Conservation (phyloP, 1,139 yeast genomes). For the Geotrichum fermentans region DNA sequence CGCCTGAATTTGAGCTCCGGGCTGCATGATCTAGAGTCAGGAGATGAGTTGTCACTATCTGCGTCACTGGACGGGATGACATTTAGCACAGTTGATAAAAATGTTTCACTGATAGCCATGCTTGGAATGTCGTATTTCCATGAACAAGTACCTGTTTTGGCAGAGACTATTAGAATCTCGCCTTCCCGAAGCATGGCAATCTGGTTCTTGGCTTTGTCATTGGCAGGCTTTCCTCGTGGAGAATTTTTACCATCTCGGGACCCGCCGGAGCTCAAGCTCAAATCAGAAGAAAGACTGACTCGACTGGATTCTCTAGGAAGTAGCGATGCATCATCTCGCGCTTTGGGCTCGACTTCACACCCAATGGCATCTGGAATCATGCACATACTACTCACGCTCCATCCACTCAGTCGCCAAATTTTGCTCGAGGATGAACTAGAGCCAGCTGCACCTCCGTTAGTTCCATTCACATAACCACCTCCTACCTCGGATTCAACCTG, state of each 20-base stretch:
- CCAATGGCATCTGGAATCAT: constrained; percentile 20
- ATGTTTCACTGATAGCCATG: constrained; percentile 24
- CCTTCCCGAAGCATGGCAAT: constrained; percentile 32
- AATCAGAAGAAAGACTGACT: constrained; percentile 10
- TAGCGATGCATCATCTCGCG: not conserved
- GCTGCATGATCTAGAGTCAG: not conserved
- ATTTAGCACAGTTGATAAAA: constrained; percentile 1
- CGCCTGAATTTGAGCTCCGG: not conserved
- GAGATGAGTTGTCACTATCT: not conserved
- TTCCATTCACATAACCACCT: not conserved
- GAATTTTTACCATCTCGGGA: too few species aligned
- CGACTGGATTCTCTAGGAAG: not conserved
- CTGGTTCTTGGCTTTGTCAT: not conserved
- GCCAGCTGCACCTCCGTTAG: constrained; percentile 29
- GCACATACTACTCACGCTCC: constrained; percentile 27
- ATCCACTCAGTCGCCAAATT: constrained; percentile 32
- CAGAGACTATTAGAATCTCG: constrained; percentile 43
- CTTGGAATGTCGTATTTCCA: constrained; percentile 47
- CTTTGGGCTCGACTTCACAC: constrained; percentile 11
- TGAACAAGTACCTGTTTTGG: constrained; percentile 44
- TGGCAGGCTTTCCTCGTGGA: not conserved
- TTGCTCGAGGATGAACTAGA: constrained; percentile 27
- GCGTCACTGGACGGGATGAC: not conserved
- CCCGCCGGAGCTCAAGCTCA: not conserved
- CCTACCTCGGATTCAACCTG: not conserved